Evolutionary conservation across 257 asterid species (phyloP), one percentile per base, ranked within the genome.

Genomic region (Striga asiatica): DNA sequence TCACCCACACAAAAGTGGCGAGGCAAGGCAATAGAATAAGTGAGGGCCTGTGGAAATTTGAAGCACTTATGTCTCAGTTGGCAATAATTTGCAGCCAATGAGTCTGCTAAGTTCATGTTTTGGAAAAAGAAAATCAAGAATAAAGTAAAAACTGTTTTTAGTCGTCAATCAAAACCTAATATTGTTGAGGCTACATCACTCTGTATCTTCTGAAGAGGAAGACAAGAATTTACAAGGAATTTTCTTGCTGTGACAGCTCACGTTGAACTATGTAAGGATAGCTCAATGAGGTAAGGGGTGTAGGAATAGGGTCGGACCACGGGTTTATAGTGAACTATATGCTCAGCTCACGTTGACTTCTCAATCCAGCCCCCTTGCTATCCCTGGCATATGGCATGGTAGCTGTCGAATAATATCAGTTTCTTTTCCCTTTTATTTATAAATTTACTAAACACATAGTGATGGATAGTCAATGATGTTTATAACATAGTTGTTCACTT

Each of bases 41-140:
- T 42, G 24, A 64, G 35, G 25, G 21, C 4, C 11, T 50, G 59
- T 43, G 50, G 41, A 59, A 56, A 23, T 45, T 45, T 61, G 41
- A 17, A 37, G 13, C 38, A 1, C 11, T 32, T n/a, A 32, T 32
- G 12, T 32, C 16, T 35, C 5, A 13, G 13, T 17, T 34, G 39
- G 2, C 39, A 55, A 9, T 20, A 45, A 38, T 41, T 52, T 39
- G 9, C 7, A 2, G 41, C 43, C 29, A 35, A 60, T 60, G 19
- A 54, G 53, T 57, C 24, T 37, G 43, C 16, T 14, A 39, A 39
- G 16, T 39, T 18, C n/a, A 39, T 3, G 47, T 14, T 39, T 32
- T 39, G 21, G 6, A n/a, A 13, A 14, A 39, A 14, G 13, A 14
- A 39, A 14, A 14, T 39, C 47, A 39, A 39, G 20, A 39, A 38